Evolutionary conservation across 495 filamentous ascomycete genomes (phyloP).

Genomic region (Hypoxylon perforatum): DNA sequence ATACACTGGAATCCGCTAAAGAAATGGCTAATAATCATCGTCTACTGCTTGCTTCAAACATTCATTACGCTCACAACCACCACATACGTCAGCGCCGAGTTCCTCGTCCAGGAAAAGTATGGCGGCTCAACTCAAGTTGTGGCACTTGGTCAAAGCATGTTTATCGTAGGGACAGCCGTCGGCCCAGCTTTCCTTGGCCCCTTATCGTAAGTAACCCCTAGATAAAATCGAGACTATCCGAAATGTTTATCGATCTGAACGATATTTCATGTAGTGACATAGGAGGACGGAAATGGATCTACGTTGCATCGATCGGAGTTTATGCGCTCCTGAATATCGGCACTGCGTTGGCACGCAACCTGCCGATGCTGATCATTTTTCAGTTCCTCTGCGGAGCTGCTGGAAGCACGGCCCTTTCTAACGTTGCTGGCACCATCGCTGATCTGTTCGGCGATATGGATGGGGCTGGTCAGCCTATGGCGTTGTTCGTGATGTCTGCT

Average conservation of each 20-base stretch:
- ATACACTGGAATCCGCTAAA: conserved; percentile 50
- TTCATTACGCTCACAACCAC: conserved; percentile 48
- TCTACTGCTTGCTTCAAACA: conserved; percentile 50
- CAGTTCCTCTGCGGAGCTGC: conserved; percentile 51
- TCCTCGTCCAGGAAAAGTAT: conserved; percentile 44
- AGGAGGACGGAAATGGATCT: conserved; percentile 54
- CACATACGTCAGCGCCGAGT: conserved; percentile 50
- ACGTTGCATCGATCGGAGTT: conserved; percentile 45
- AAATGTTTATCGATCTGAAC: conserved; percentile 16
- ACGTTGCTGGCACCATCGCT: conserved; percentile 53
- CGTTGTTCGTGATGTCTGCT: conserved; percentile 49
- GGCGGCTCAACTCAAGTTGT: conserved; percentile 47
- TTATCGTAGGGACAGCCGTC: conserved; percentile 45
- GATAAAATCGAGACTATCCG: neutral
- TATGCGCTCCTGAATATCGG: conserved; percentile 53
- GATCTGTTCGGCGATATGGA: conserved; percentile 52
- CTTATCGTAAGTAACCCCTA: conserved; percentile 35
- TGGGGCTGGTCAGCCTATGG: conserved; percentile 52
- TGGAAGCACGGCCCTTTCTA: conserved; percentile 51
- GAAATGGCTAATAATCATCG: conserved; percentile 45
- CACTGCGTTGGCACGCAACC: conserved; percentile 46
- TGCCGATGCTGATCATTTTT: conserved; percentile 55
- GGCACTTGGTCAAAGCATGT: conserved; percentile 42
- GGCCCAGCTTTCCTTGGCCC: conserved; percentile 45
- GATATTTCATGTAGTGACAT: conserved; percentile 42